These are phyloP conservation scores for Diutina rugosa DNA, from an alignment of 1,139 yeast genomes.

Conservation along the genomic window DNA sequence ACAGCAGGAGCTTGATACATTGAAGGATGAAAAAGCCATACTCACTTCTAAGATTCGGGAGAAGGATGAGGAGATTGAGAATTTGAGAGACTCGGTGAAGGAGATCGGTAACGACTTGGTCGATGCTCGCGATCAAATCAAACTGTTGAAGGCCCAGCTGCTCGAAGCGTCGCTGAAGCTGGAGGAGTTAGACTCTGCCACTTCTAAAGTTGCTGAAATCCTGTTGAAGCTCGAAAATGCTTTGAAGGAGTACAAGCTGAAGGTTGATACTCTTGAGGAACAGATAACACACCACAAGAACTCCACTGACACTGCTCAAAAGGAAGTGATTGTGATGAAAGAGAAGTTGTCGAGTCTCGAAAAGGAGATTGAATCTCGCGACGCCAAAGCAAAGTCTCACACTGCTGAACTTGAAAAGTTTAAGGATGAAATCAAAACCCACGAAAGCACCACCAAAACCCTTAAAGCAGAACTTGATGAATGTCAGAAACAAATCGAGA, in stretches of 20 bases:
- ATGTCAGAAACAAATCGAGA: constrained; percentile 8
- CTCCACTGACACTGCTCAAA: background rate
- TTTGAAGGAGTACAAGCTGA: background rate
- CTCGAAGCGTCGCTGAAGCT: background rate
- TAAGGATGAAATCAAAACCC: constrained; percentile 2
- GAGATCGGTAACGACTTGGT: constrained; percentile 71
- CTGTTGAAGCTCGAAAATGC: background rate
- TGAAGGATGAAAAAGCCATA: background rate
- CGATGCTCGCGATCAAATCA: constrained; percentile 29
- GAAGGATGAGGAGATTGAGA: constrained; percentile 41
- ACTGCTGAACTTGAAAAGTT: constrained; percentile 3
- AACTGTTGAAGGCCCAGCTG: constrained; percentile 6
- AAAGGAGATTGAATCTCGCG: constrained; percentile 2
- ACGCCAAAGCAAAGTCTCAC: background rate
- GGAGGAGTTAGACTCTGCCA: background rate
- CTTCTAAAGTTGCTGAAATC: background rate
- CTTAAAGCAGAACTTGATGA: constrained; percentile 3
- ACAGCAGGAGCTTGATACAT: background rate
- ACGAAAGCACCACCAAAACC: constrained; percentile 2
- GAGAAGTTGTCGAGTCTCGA: constrained; percentile 3
- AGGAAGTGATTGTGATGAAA: background rate
- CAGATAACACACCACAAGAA: constrained; percentile 3
- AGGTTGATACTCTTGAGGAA: background rate
- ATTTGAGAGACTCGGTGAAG: constrained; percentile 57
- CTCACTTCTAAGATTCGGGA: constrained; percentile 6